Evolutionary conservation across 2,329 filamentous ascomycete species (phyloP).

Genomic region (Fonsecaea erecta): DNA sequence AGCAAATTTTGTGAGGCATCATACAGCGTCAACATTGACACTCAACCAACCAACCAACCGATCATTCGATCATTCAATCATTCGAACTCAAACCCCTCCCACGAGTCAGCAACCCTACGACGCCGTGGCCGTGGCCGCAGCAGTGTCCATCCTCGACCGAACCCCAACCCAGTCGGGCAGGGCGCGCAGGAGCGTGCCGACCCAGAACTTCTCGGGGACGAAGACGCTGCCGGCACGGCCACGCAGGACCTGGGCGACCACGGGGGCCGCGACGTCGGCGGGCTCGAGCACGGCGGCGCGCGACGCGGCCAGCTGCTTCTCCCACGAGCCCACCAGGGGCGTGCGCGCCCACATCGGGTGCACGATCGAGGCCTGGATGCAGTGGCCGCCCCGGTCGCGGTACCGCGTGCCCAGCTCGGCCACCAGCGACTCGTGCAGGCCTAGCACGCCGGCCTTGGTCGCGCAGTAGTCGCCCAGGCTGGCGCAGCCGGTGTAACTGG

Average conservation of each 20-base stretch:
- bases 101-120: background rate
- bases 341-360: constrained; percentile 34
- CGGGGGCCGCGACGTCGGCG: constrained; percentile 63
- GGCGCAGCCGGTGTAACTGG: constrained; percentile 64
- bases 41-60: background rate
- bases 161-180: constrained; percentile 65
- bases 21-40: too few relatives aligned
- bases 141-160: constrained; percentile 2
- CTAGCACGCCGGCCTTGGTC: constrained; percentile 68
- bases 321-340: constrained; percentile 50
- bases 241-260: constrained; percentile 62
- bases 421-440: constrained; percentile 69
- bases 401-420: constrained; percentile 65
- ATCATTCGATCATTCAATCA: too few relatives aligned
- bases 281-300: constrained; percentile 44
- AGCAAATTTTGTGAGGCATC: too few relatives aligned
- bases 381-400: constrained; percentile 30
- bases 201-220: constrained; percentile 31
- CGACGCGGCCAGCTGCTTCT: constrained; percentile 60
- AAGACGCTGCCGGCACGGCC: constrained; percentile 49
- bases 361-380: constrained; percentile 28
- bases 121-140: background rate
- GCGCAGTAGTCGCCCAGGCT: constrained; percentile 70
- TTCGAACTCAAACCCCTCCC: background rate
- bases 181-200: constrained; percentile 46